Base-by-base conservation (phyloP, 208 protist species). In the Phytomonas serpens region DNA sequence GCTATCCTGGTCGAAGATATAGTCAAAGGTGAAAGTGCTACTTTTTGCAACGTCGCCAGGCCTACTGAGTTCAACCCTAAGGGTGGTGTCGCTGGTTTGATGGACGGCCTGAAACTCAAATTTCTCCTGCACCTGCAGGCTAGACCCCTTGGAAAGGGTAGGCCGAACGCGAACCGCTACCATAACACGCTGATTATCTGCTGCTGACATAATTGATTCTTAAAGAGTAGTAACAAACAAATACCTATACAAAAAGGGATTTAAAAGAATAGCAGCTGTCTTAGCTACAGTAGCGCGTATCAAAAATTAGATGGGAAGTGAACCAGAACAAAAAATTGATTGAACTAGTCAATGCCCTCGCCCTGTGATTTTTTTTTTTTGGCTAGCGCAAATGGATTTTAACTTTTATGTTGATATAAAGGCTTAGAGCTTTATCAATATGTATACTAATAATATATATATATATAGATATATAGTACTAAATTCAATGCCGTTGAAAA, bases 101-200 rank as follows among this genome's bases (percentile, higher is more conserved):
- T 85, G 71, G 34, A 89, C 66, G 68, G 79, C 79, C 73, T 83
- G 78, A 47, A 90, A 72, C 74, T 92, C 84, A 64, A 89, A 91
- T 73, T 87, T 86, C 74, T 95, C 88, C 40, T 85, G 71, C 40
- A 81, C 64, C 14, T 92, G 85, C 47, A 85, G 74, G 62, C 81
- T 75, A 47, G 78, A 68, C 29, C 78, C 83, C 11, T 88, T 87
- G 51, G 84, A 79, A 42, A 94, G 69, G 65, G 85, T 88, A 31
- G 90, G 93, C 1, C 93, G 87, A 36, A 95, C 82, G 64, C 93
- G 86, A 30, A 97, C 88, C 61, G 90, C 82, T 42, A 97, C 93
- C 70, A 80, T 92, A 19, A 97, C 90, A 72, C 79, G 80, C 51
- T 88, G 79, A 63, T 83, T 86, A 11, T 80, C 82, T 3, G 77